Evolutionary conservation across 1,284 basidiomycete species (phyloP).

Genomic region (Erythrobasidium hasegawianum): DNA sequence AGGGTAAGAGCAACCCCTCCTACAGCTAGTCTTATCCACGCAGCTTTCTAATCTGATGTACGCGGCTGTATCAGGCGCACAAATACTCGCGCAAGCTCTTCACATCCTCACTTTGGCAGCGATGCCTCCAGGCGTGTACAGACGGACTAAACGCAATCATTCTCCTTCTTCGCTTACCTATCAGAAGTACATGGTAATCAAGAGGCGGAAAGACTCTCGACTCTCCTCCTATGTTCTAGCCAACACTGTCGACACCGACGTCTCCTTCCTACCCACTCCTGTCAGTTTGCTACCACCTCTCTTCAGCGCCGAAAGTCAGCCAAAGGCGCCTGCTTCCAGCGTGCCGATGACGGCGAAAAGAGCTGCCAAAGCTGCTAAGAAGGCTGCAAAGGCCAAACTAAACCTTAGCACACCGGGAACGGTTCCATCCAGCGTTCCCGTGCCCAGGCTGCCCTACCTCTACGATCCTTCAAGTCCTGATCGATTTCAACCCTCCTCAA

Average conservation of each 20-base stretch:
- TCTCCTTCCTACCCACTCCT: not conserved
- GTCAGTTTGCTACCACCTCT: conserved; percentile 1
- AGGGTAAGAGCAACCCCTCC: too few relatives aligned
- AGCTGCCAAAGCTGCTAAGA: not conserved
- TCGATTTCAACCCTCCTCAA: not conserved
- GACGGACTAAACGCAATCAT: not conserved
- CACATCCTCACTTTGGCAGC: not conserved
- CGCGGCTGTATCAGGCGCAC: not conserved
- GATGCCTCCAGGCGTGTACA: not conserved
- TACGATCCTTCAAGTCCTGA: not conserved
- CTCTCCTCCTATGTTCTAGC: not conserved
- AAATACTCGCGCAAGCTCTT: not conserved
- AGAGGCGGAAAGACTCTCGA: conserved; percentile 1
- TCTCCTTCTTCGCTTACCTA: not conserved
- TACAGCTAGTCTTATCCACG: too few relatives aligned
- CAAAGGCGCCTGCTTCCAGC: not conserved
- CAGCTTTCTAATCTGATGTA: too few relatives aligned
- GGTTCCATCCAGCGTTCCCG: not conserved
- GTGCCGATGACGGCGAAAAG: conserved; percentile 6
- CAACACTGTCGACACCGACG: not conserved
- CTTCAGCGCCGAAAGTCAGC: not conserved
- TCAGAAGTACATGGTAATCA: not conserved
- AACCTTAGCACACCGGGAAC: not conserved
- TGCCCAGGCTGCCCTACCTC: not conserved
- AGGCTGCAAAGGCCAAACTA: conserved; percentile 4